phyloP scores from a whole-genome alignment of 495 filamentous ascomycete species.

The Aspergillus carlsbadensis region DNA sequence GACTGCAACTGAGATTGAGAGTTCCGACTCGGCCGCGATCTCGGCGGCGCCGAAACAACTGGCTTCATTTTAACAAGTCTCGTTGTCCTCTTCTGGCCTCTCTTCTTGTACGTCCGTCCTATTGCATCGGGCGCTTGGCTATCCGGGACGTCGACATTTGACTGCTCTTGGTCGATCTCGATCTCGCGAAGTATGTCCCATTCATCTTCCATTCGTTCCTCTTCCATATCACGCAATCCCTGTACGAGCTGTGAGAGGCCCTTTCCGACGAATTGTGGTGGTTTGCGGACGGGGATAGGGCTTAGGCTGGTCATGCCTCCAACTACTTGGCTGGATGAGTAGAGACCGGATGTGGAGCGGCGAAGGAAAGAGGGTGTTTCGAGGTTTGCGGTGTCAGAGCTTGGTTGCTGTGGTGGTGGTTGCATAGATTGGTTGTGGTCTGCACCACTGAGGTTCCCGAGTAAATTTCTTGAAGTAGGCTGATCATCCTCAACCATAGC shows the following conservation, averaged over 20 bases:
- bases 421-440: background rate
- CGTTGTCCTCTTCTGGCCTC: slow-evolving; percentile 86
- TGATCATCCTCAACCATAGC: slow-evolving; percentile 39
- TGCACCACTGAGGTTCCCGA: slow-evolving; percentile 13
- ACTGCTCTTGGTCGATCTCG: slow-evolving; percentile 68
- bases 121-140: slow-evolving; percentile 57
- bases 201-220: slow-evolving; percentile 75
- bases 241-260: slow-evolving; percentile 79
- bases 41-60: slow-evolving; percentile 28
- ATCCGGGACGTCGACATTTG: slow-evolving; percentile 56
- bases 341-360: slow-evolving; percentile 44
- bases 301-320: slow-evolving; percentile 27
- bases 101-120: slow-evolving; percentile 78
- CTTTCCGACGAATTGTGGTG: slow-evolving; percentile 64
- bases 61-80: slow-evolving; percentile 72
- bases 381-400: slow-evolving; percentile 11
- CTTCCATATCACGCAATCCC: slow-evolving; percentile 73
- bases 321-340: slow-evolving; percentile 15
- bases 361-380: slow-evolving; percentile 76
- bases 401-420: background rate
- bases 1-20: background rate
- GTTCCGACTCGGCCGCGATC: slow-evolving; percentile 13
- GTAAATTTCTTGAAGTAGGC: background rate
- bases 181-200: slow-evolving; percentile 79
- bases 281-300: slow-evolving; percentile 53